phyloP scores from a whole-genome alignment of 2,329 filamentous ascomycete genomes.

The Penicillium oxalicum region DNA sequence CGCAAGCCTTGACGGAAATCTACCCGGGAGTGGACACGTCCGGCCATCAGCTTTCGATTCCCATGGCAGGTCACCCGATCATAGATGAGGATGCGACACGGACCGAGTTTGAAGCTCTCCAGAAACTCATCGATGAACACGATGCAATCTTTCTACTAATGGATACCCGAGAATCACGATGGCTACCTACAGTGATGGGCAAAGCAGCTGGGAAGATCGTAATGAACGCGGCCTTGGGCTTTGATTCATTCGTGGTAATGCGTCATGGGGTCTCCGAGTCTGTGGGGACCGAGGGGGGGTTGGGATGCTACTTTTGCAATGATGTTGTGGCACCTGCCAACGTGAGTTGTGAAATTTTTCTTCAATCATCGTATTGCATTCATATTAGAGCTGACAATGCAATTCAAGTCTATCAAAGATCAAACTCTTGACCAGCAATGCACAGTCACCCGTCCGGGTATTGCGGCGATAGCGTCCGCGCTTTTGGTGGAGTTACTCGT shows the following conservation, averaged over 20 bases:
- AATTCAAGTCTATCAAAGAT: conserved; percentile 76
- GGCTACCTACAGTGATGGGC: conserved; percentile 93
- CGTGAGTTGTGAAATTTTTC: conserved; percentile 51
- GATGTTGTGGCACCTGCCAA: conserved; percentile 92
- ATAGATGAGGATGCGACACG: conserved; percentile 64
- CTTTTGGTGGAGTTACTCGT: conserved; percentile 85
- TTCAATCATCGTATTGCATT: neutral
- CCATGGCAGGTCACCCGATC: conserved; percentile 91
- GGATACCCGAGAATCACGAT: conserved; percentile 90
- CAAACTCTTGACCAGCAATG: conserved; percentile 96
- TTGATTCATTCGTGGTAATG: conserved; percentile 97
- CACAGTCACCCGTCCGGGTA: conserved; percentile 88
- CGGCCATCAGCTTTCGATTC: conserved; percentile 78
- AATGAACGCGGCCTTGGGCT: conserved; percentile 91
- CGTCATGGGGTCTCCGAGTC: conserved; percentile 69
- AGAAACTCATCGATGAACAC: conserved; percentile 71
- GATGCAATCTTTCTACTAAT: conserved; percentile 95
- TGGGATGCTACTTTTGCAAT: conserved; percentile 98
- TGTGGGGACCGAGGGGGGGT: conserved; percentile 54
- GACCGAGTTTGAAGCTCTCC: conserved; percentile 68
- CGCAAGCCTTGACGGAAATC: conserved; percentile 73
- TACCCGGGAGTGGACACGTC: conserved; percentile 82
- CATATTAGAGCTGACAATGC: conserved; percentile 11
- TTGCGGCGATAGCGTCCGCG: conserved; percentile 86
- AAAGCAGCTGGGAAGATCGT: conserved; percentile 92